phyloP scores from a whole-genome alignment of 176 grass and related monocot species.

The Oryza officinalis region DNA sequence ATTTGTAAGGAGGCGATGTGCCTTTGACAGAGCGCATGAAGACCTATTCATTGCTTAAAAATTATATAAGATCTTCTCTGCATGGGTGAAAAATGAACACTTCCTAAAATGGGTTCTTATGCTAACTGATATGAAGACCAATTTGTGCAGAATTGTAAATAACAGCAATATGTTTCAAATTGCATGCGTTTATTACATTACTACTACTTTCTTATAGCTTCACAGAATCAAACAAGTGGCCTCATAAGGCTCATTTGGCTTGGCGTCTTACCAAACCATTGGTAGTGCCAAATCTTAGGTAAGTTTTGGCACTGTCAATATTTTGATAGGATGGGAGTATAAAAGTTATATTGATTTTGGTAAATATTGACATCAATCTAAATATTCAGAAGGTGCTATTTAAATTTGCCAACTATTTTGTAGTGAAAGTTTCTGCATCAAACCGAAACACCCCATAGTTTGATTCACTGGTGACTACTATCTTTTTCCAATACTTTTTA shows the following conservation, averaged over 20 bases:
- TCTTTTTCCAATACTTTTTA: not conserved
- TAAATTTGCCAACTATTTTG: too few species aligned
- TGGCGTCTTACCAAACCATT: accelerated
- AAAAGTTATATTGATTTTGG: too few species aligned
- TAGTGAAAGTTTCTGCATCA: too few species aligned
- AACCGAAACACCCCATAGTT: too few species aligned
- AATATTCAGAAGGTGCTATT: too few species aligned
- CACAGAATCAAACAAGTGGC: not conserved
- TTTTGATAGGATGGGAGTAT: too few species aligned
- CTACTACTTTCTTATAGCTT: not conserved
- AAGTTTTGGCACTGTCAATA: too few species aligned
- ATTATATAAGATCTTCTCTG: not conserved
- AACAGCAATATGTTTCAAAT: not conserved
- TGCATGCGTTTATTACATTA: not conserved
- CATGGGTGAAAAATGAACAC: not conserved
- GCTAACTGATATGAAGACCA: not conserved
- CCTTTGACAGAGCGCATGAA: not conserved
- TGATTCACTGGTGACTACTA: too few species aligned
- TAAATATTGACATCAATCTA: too few species aligned
- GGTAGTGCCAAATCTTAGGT: too few species aligned
- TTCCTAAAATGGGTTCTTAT: not conserved
- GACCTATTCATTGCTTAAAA: not conserved
- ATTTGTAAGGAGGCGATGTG: not conserved
- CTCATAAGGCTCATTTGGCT: too few species aligned
- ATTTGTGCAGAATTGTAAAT: not conserved